A percentile compares a stretch with the other conserved stretches of the same genome.
phyloP scores from a whole-genome alignment of 2,329 filamentous ascomycete species.

The Helotiales sp. region DNA sequence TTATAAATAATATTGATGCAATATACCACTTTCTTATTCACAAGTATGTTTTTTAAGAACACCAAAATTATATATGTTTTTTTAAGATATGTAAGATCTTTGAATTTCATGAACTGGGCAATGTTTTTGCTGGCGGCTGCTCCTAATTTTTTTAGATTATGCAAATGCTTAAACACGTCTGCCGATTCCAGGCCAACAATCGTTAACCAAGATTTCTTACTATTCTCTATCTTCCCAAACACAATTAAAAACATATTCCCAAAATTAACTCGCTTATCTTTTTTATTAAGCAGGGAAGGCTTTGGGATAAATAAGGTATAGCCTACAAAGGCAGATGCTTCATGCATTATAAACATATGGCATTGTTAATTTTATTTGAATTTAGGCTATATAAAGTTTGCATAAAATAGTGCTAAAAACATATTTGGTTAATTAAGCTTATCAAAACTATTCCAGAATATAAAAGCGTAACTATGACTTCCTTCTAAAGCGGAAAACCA shows the following conservation, averaged over 20 bases:
- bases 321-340: background rate
- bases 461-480: no score
- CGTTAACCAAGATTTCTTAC: background rate
- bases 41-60: background rate
- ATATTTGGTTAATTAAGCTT: no score
- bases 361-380: background rate
- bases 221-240: background rate
- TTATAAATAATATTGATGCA: background rate
- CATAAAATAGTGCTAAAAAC: constrained; percentile 55
- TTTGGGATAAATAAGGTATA: background rate
- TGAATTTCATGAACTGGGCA: background rate
- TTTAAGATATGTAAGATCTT: background rate
- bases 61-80: background rate
- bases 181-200: background rate
- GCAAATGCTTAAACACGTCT: background rate
- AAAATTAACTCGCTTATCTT: background rate
- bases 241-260: background rate
- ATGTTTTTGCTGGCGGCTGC: background rate
- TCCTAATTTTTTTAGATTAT: background rate
- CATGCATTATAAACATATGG: background rate
- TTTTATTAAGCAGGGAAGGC: background rate
- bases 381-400: background rate
- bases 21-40: background rate
- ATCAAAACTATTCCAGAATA: no score
- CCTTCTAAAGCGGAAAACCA: no score